Base-by-base conservation (phyloP, 2,329 filamentous ascomycete species). In the Pestalotiopsis sp. region DNA sequence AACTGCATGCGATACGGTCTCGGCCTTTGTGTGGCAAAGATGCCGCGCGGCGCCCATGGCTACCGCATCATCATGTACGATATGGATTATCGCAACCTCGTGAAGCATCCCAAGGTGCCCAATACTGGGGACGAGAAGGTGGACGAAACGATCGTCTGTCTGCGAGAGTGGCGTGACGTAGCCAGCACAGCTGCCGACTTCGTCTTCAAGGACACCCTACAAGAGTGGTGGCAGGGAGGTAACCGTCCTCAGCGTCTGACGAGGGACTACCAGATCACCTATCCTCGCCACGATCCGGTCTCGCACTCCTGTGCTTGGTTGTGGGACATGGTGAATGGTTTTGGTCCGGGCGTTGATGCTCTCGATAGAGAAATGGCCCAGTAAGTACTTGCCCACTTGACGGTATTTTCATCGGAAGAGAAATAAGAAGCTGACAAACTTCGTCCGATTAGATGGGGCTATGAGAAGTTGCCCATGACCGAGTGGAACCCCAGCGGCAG, bases 31-130 rank as follows among this genome's bases (percentile, higher is more conserved):
- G 25, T 67, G 2, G 39, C 58, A n/a, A 36, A 36, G 7, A 63
- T 23, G 17, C 66, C 66, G 3, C 13, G 23, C 20, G 31, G 36
- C 39, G 20, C n/a, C 3, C 17, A 7, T 4, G 66, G 66, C 11
- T 57, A 23, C 25, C 66, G 61, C 14, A 7, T 67, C 25, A 41
- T 58, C 41, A 52, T 67, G 3, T 63, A 67, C 66, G 66, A 67
- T 41, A 61, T 63, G n/a, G 66, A 68, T 13, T 39, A 64, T n/a
- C 14, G 1, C n/a, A 12, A 64, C 12, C 17, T 56, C 5, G 27
- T 13, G 5, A 11, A 13, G 57, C 66, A 62, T 27, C 57, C 58
- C 14, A 14, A 23, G 17, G n/a, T 36, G 7, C 66, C 66, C n/a
- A 36, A 5, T 0, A 67, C 57, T 2, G 27, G 17, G 1, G 13